Base-by-base conservation (phyloP, 2,329 filamentous ascomycete species). In the Niveomyces coronatus region DNA sequence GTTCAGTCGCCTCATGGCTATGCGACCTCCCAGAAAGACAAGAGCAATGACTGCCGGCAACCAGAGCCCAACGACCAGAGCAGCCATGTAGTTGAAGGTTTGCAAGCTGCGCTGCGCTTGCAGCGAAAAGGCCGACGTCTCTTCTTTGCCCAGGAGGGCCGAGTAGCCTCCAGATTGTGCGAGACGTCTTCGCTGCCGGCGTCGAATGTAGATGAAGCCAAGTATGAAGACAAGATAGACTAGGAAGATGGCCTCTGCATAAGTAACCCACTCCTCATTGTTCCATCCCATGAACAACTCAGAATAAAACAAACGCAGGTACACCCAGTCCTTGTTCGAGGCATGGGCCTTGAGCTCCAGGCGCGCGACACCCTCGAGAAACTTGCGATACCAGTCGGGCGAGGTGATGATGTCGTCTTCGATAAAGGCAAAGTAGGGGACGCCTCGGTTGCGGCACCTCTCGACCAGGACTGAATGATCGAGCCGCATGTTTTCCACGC, bases 271-370 rank as follows among this genome's bases (percentile, higher is more conserved):
- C 42, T 61, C 55, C 40, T 61, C 57, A 11, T 47, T 48, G 38
- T 62, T 61, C 59, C 60, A 62, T 5, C 58, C 57, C 49, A 61
- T 56, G 10, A 57, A 49, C 2, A 55, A 45, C 40, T 62, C 59
- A 4, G 58, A 59, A 44, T 62, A 61, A 45, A 62, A 62, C 19
- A 62, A 45, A 1, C 59, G 54, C 2, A 62, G 44, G 39, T 62
- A 62, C 23, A 61, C 40, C 58, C 58, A 60, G 38, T 55, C 51
- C 13, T 31, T 48, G 18, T 32, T 41, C 5, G 39, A 36, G 8
- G 40, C 33, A 7, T 43, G 42, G 8, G 47, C 32, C 10, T 35
- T 34, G 7, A 46, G 40, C 41, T 61, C 56, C 19, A 61, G 47
- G 5, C 53, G 39, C 0, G 41, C 40, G 1, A 62, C 39, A 2